phyloP scores from a whole-genome alignment of 129 eudicot genomes.

The Daucus carota region DNA sequence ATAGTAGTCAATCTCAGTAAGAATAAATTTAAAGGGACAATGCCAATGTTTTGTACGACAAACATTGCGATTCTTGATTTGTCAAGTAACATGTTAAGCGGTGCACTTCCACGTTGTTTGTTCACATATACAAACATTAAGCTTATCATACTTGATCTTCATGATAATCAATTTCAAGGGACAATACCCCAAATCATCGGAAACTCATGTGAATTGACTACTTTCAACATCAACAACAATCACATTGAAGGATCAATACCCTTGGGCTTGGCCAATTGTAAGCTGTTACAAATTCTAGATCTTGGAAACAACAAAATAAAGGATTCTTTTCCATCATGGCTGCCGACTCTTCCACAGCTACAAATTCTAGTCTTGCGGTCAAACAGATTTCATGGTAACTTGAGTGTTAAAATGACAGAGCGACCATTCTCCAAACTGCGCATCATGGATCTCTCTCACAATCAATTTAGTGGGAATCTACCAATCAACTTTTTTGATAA shows the following conservation, averaged over 20 bases:
- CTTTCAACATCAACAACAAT: neutral
- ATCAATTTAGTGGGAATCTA: neutral
- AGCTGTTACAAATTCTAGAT: neutral
- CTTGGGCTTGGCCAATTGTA: neutral
- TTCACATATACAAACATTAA: neutral
- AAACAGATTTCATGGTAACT: slow-evolving; percentile 1
- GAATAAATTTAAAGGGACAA: neutral
- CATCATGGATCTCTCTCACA: slow-evolving; percentile 17
- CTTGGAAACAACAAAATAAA: slow-evolving; percentile 6
- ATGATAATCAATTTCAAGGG: neutral
- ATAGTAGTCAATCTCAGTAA: neutral
- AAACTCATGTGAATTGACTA: neutral
- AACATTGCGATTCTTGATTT: slow-evolving; percentile 1
- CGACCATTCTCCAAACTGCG: slow-evolving; percentile 2
- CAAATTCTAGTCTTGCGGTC: slow-evolving; percentile 8
- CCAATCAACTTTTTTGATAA: neutral
- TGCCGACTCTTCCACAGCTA: neutral
- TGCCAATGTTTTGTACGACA: neutral
- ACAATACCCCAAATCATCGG: neutral
- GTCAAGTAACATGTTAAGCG: neutral
- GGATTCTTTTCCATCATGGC: slow-evolving; percentile 14
- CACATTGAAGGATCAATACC: neutral
- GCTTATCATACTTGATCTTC: neutral
- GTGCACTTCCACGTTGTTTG: slow-evolving; percentile 9
- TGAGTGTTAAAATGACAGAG: neutral